phyloP scores from a whole-genome alignment of 352 stramenopile genomes.

The Globisporangium sylvaticum region DNA sequence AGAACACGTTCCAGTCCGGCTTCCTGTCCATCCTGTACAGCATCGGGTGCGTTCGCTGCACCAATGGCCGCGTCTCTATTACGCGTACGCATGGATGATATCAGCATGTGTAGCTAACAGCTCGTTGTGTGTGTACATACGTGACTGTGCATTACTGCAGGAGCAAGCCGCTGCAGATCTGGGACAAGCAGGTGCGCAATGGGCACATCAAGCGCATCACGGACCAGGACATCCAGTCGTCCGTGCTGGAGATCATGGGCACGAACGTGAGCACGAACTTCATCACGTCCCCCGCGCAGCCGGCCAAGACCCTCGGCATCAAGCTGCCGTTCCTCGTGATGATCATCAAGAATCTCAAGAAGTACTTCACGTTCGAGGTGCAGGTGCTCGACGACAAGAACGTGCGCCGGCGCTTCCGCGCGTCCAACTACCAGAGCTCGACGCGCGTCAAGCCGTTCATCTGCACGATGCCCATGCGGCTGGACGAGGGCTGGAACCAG shows the following conservation, averaged over 20 bases:
- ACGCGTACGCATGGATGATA: too few species aligned
- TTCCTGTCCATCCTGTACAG: slow-evolving; percentile 98
- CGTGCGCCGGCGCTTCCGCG: slow-evolving; percentile 93
- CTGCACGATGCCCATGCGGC: slow-evolving; percentile 97
- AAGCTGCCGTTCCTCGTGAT: slow-evolving; percentile 98
- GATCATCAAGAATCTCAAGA: slow-evolving; percentile 99
- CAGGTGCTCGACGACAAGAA: slow-evolving; percentile 98
- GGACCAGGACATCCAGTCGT: slow-evolving; percentile 97
- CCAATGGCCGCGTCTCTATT: too few species aligned
- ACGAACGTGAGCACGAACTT: slow-evolving; percentile 99
- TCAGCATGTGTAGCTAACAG: background rate
- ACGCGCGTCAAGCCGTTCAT: slow-evolving; percentile 98
- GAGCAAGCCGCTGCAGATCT: slow-evolving; percentile 98
- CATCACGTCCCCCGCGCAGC: slow-evolving; percentile 94
- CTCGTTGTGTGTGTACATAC: background rate
- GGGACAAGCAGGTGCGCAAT: slow-evolving; percentile 97
- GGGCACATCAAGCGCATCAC: slow-evolving; percentile 98
- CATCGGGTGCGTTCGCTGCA: slow-evolving; percentile 90
- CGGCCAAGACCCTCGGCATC: slow-evolving; percentile 95
- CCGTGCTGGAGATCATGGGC: slow-evolving; percentile 97
- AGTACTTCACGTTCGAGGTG: slow-evolving; percentile 99
- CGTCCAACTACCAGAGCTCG: slow-evolving; percentile 96
- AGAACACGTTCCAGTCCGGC: slow-evolving; percentile 97
- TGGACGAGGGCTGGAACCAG: slow-evolving; percentile 98
- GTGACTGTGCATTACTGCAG: slow-evolving; percentile 23